A percentile compares a stretch with the other conserved stretches of the same genome.
Conservation (phyloP, 2,329 filamentous ascomycete species). For the Beauveria australis region DNA sequence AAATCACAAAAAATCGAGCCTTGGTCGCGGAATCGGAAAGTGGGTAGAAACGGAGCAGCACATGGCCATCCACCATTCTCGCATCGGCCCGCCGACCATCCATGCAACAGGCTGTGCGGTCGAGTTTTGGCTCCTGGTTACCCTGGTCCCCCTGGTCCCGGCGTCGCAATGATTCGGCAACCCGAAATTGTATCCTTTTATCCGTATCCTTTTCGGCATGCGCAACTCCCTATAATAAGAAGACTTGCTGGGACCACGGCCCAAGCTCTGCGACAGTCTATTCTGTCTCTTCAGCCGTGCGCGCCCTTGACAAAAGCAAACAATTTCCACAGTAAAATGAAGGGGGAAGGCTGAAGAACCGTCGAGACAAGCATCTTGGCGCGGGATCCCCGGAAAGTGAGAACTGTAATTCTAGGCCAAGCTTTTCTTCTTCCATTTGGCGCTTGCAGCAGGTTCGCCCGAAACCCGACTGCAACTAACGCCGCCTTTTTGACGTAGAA, state of each 20-base stretch:
- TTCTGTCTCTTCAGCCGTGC: background rate
- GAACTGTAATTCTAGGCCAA: constrained; percentile 7
- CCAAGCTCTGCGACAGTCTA: background rate
- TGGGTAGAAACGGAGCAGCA: background rate
- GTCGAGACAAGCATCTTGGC: background rate
- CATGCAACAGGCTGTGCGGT: background rate
- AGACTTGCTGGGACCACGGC: background rate
- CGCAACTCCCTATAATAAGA: background rate
- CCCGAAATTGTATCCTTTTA: background rate
- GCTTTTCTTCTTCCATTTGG: background rate
- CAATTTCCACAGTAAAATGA: background rate
- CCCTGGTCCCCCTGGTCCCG: background rate
- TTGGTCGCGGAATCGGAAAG: too few species aligned
- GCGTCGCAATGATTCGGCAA: background rate
- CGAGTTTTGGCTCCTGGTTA: background rate
- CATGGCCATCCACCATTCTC: background rate
- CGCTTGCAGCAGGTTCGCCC: background rate
- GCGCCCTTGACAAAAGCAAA: background rate
- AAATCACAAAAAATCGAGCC: too few species aligned
- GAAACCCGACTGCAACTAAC: background rate
- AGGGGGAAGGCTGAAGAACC: background rate
- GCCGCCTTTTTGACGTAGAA: background rate
- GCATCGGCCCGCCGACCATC: background rate
- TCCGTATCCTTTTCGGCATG: background rate
- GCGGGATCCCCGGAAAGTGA: constrained; percentile 4